Evolutionary conservation across 176 grass and related monocot species (phyloP).

Genomic region (Bolboschoenus planiculmis): DNA sequence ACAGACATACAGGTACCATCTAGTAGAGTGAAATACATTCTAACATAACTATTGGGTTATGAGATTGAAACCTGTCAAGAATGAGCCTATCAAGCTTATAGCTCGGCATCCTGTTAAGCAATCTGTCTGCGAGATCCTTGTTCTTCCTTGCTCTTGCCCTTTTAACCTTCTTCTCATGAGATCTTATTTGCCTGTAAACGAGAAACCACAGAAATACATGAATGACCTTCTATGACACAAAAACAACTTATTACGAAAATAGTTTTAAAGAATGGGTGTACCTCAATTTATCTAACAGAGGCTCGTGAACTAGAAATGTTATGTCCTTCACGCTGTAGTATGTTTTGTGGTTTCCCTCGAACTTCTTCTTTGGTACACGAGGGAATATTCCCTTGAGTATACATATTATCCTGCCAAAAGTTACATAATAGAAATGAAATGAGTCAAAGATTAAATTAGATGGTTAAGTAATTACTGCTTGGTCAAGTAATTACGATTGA

Average conservation of each 20-base stretch:
- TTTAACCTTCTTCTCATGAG: constrained; percentile 65
- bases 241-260: not conserved
- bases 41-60: not conserved
- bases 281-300: constrained; percentile 78
- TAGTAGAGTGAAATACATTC: not conserved
- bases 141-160: constrained; percentile 88
- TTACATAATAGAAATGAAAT: not conserved
- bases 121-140: constrained; percentile 71
- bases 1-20: not conserved
- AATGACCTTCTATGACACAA: not conserved
- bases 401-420: constrained; percentile 73
- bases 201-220: not conserved
- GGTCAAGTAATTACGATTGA: not conserved
- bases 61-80: constrained; percentile 53
- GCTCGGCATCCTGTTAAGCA: constrained; percentile 57
- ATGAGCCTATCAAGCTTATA: constrained; percentile 95
- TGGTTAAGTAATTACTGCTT: not conserved
- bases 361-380: constrained; percentile 84
- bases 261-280: constrained; percentile 10
- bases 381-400: constrained; percentile 93
- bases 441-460: not conserved
- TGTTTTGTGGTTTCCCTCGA: constrained; percentile 92
- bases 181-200: constrained; percentile 55
- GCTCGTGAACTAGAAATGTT: constrained; percentile 59
- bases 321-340: constrained; percentile 98